A percentile compares a stretch with the other conserved stretches of the same genome.
Evolutionary conservation across 2,329 filamentous ascomycete genomes (phyloP).

Genomic region (Colletotrichum godetiae): DNA sequence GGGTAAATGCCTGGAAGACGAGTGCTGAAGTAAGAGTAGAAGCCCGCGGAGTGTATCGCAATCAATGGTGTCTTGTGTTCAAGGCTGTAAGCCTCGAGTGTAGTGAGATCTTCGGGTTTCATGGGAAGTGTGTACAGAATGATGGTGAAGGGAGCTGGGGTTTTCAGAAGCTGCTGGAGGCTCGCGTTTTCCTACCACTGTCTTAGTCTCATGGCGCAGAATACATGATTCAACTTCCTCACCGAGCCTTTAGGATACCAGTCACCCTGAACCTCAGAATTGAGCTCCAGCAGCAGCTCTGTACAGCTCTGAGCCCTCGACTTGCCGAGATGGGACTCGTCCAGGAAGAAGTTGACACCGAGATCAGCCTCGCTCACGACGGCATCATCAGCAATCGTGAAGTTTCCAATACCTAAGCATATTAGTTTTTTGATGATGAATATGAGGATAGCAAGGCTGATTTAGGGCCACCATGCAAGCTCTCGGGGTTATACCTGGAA

Average conservation of each 20-base stretch:
- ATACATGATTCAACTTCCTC: slow-evolving; percentile 40
- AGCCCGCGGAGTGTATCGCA: slow-evolving; percentile 88
- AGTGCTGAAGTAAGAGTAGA: slow-evolving; percentile 90
- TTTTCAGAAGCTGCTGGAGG: slow-evolving; percentile 54
- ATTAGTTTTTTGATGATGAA: slow-evolving; percentile 37
- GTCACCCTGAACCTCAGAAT: slow-evolving; percentile 88
- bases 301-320: slow-evolving; percentile 83
- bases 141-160: slow-evolving; percentile 59
- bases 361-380: slow-evolving; percentile 84
- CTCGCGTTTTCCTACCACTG: slow-evolving; percentile 44
- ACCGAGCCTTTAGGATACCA: slow-evolving; percentile 68
- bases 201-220: background rate
- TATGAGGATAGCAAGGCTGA: background rate
- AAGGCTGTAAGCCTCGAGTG: slow-evolving; percentile 59
- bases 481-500: slow-evolving; percentile 71
- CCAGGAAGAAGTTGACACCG: slow-evolving; percentile 97
- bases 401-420: slow-evolving; percentile 81
- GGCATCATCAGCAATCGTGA: slow-evolving; percentile 88
- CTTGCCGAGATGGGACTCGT: slow-evolving; percentile 80
- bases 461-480: background rate
- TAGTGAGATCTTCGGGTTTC: slow-evolving; percentile 52
- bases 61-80: slow-evolving; percentile 78
- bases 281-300: slow-evolving; percentile 84
- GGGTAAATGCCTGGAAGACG: slow-evolving; percentile 83
- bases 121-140: slow-evolving; percentile 67